Base-by-base conservation (phyloP, 1,284 basidiomycete genomes). In the Coriolopsis trogii region DNA sequence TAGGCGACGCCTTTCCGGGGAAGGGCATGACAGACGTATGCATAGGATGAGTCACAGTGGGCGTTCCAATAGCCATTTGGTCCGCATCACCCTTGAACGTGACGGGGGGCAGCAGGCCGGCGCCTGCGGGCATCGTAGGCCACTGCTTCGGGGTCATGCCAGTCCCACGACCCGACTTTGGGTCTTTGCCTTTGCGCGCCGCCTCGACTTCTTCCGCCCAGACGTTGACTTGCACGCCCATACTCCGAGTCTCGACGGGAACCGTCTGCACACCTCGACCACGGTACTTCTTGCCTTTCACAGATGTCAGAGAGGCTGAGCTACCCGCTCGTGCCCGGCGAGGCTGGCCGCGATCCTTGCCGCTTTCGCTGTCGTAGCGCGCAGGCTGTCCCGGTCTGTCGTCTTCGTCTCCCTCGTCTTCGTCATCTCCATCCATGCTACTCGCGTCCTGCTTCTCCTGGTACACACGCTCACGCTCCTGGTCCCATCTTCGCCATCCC, bases 391-490 rank as follows among this genome's bases (percentile, higher is more conserved):
- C 42, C 73, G 74, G 46, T 71, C 75, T 28, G 77, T 68, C 69
- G 29, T 72, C 70, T n/a, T 76, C 85, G 40, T 87, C 84, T n/a
- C 82, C 82, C 52, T 91, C 89, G 53, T 89, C 90, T 62, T 92
- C 91, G 52, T 89, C 84, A 62, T 93, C 90, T 1, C 86, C 91
- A 65, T 93, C 91, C 56, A 84, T 81, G 62, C 88, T 90, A 59
- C 80, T 84, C 13, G 78, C 82, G 57, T 90, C 89, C 29, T 72
- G 70, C 53, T 70, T 71, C 28, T 84, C 79, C 53, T 81, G 79
- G 73, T 78, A 77, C 48, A 66, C 77, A 53, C 70, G 67, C 41
- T 71, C 65, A 4, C 79, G 63, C 65, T 71, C 58, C 62, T 67
- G 57, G 61, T 70, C 67, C 46, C 67, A 70, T 55, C 68, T 73